A percentile compares a stretch with the other conserved stretches of the same genome.
phyloP scores from a whole-genome alignment of 2,329 filamentous ascomycete species.

The Trichophyton simii region DNA sequence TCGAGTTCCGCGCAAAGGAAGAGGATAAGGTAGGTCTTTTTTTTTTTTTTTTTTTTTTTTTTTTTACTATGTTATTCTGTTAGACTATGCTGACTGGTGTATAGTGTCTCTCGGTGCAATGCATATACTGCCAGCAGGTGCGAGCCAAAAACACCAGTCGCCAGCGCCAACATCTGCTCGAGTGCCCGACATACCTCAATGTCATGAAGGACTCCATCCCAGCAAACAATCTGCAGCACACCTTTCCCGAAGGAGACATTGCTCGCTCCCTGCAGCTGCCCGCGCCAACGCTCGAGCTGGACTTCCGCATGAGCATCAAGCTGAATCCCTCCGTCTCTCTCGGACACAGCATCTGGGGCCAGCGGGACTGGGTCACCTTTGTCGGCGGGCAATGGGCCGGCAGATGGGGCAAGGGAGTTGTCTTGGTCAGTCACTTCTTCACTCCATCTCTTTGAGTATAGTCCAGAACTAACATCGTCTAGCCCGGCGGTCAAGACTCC shows the following conservation, averaged over 20 bases:
- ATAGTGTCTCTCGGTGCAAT: constrained; percentile 38
- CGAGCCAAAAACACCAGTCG: constrained; percentile 40
- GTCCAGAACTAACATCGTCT: not conserved
- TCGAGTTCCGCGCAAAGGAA: constrained; percentile 37
- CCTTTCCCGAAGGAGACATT: constrained; percentile 39
- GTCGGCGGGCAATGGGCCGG: constrained; percentile 41
- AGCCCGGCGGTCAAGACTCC: constrained; percentile 41
- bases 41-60: not conserved
- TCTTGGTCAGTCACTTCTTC: constrained; percentile 31
- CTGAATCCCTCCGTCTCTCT: constrained; percentile 39
- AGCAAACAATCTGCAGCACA: constrained; percentile 39
- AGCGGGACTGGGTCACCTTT: constrained; percentile 41
- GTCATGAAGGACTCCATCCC: constrained; percentile 42
- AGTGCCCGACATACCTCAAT: constrained; percentile 39
- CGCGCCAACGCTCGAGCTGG: constrained; percentile 36
- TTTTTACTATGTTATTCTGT: not conserved
- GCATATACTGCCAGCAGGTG: constrained; percentile 40
- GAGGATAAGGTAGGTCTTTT: constrained; percentile 30
- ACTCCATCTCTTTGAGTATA: not conserved
- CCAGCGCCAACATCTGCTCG: constrained; percentile 38
- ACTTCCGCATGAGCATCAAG: constrained; percentile 43
- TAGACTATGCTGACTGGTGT: not conserved
- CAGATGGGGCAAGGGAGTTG: constrained; percentile 40
- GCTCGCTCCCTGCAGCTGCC: constrained; percentile 38
- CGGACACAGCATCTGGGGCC: constrained; percentile 37